Evolutionary conservation across 2,329 filamentous ascomycete species (phyloP).

Genomic region (Metarhizium humberi): DNA sequence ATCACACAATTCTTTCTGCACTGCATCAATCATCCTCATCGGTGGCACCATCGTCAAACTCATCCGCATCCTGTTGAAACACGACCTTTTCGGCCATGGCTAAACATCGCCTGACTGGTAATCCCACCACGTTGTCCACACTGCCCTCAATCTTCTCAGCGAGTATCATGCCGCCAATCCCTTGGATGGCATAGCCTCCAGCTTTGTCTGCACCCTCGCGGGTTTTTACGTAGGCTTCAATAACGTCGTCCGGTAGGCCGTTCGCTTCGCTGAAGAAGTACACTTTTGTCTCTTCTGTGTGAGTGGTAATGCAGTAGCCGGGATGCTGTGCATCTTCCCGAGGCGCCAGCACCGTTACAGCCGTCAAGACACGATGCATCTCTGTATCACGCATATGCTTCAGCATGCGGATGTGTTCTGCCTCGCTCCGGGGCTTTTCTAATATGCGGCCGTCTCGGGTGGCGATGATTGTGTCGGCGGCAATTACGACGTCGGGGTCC

Average conservation of each 20-base stretch:
- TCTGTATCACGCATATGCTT: constrained; percentile 68
- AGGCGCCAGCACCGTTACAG: constrained; percentile 75
- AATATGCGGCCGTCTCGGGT: constrained; percentile 66
- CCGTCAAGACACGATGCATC: constrained; percentile 76
- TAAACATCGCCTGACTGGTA: constrained; percentile 72
- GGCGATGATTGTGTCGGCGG: constrained; percentile 86
- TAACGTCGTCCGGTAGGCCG: constrained; percentile 65
- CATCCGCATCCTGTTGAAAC: constrained; percentile 60
- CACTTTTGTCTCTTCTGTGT: constrained; percentile 88
- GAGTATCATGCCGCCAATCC: constrained; percentile 73
- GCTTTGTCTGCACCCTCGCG: constrained; percentile 94
- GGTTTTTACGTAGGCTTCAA: constrained; percentile 70
- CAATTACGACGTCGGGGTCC: constrained; percentile 78
- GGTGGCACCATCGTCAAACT: constrained; percentile 37
- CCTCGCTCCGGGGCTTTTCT: constrained; percentile 80
- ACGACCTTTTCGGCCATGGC: constrained; percentile 84
- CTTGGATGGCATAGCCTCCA: constrained; percentile 91
- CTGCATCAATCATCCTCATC: constrained; percentile 23
- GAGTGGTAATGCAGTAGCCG: constrained; percentile 72
- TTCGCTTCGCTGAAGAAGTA: constrained; percentile 61
- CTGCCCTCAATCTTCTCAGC: constrained; percentile 83
- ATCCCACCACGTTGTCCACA: constrained; percentile 88
- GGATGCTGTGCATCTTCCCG: constrained; percentile 71
- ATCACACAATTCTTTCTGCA: not conserved
- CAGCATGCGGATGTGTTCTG: constrained; percentile 77